Evolutionary conservation across 306 rosid species (phyloP).

Genomic region (Rubus parviflorus): DNA sequence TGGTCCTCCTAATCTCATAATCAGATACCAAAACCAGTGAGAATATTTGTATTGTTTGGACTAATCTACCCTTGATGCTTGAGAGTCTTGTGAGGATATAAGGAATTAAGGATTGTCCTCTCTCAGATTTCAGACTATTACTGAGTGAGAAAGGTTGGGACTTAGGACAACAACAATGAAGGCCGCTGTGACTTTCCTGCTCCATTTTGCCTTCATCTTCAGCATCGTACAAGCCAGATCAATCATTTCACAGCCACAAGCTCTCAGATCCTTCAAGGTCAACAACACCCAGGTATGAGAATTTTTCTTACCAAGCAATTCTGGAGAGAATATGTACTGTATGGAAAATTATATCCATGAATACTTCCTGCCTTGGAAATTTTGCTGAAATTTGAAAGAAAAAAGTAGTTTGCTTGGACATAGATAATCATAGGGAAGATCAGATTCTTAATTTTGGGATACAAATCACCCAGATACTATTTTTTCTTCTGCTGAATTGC

Average conservation of each 20-base stretch:
- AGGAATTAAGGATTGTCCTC: background rate
- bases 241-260: constrained; percentile 31
- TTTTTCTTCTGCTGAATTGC: background rate
- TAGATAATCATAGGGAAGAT: background rate
- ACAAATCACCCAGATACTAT: background rate
- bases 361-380: background rate
- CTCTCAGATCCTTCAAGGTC: constrained; percentile 42
- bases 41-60: background rate
- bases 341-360: background rate
- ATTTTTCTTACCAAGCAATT: background rate
- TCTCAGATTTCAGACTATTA: background rate
- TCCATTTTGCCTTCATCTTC: constrained; percentile 28
- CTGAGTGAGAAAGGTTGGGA: background rate
- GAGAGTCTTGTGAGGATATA: background rate
- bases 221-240: constrained; percentile 37
- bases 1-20: background rate
- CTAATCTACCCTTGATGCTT: background rate
- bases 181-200: constrained; percentile 19
- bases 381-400: background rate
- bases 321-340: background rate
- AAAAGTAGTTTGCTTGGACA: background rate
- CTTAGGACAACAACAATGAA: constrained; percentile 19
- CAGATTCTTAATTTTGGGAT: background rate
- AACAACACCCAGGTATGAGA: constrained; percentile 38
- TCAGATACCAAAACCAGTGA: background rate